Evolutionary conservation across 805 yeast genomes (phyloP), one percentile per base, ranked within the genome.

Genomic region (Diddensiella caesifluorescens): DNA sequence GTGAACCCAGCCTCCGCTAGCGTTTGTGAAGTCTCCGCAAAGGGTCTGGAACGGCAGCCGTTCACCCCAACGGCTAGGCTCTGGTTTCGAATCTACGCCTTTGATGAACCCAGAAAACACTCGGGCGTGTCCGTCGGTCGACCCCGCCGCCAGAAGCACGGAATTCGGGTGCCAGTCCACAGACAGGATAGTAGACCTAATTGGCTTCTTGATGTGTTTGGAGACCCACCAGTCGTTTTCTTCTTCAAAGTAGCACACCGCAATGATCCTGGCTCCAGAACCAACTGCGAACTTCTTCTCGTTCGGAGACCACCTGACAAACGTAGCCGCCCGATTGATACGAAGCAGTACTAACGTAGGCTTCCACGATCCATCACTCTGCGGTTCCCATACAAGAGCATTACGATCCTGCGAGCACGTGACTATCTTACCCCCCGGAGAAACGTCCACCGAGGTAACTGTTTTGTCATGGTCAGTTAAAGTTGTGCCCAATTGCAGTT

Each of bases 141-240:
- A 86, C 19, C 97, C 97, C 35, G 83, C 73, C 2, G 94, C 92
- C 49, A 92, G 69, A 46, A 92, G 69, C 19, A 92, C 94, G 54
- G 80, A 81, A 65, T 92, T 92, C 44, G 87, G 89, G 62, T 92
- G 97, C 98, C 98, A 89, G 50, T 80, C 80, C 42, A 90, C 71
- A 35, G 83, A 71, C 51, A 89, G 72, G 52, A 89, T 74, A 23
- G 97, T 87, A 7, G 95, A 83, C 61, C 82, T 80, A 55, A 92
- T 71, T n/a, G 97, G 95, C 64, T 85, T 87, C 70, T 89, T 89
- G 65, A 92, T 83, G 67, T 90, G 98, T 65, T 90, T 90, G 10
- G 97, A 86, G 39, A 92, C 89, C 99, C 99, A 92, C 99, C 99
- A 92, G 62, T 92, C 95, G 62, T 90, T 92, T 56, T 88, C 96